phyloP scores from a whole-genome alignment of 2,329 filamentous ascomycete genomes.

The Ceratocystis lukuohia region DNA sequence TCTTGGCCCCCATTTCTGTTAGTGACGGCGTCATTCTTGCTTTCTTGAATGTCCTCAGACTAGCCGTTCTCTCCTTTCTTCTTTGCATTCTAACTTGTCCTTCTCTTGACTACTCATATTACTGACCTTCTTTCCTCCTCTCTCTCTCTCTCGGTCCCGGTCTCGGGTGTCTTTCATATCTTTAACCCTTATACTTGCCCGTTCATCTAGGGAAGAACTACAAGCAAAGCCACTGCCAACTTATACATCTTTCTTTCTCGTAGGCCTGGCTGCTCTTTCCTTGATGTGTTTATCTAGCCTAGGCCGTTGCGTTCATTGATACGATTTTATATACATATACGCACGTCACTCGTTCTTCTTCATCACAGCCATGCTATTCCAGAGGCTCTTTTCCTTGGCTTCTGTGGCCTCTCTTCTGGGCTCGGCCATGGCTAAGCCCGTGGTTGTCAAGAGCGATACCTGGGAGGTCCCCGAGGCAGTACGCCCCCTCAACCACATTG shows the following conservation, averaged over 20 bases:
- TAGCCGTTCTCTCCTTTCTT: neutral
- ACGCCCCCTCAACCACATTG: conserved; percentile 18
- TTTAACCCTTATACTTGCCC: neutral
- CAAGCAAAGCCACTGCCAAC: neutral
- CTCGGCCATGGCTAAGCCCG: conserved; percentile 13
- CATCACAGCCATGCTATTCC: neutral
- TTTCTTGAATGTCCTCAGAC: neutral
- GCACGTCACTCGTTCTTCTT: neutral
- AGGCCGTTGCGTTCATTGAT: neutral
- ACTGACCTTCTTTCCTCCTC: neutral
- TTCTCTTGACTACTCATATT: neutral
- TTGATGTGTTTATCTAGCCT: neutral
- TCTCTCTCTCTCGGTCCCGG: neutral
- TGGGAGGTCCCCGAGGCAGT: conserved; percentile 11
- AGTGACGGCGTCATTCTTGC: neutral
- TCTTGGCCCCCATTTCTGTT: neutral
- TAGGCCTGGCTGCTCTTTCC: neutral
- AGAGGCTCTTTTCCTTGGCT: conserved; percentile 6
- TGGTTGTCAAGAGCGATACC: conserved; percentile 7
- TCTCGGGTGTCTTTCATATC: neutral
- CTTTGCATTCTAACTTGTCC: neutral
- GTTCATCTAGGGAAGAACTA: neutral
- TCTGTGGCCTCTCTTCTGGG: conserved; percentile 7
- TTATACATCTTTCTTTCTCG: neutral
- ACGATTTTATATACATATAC: neutral